Percentiles rank a stretch among this genome's conserved stretches.
Conservation (phyloP, 1,284 basidiomycete species). For the Cutaneotrichosporon cutaneum region DNA sequence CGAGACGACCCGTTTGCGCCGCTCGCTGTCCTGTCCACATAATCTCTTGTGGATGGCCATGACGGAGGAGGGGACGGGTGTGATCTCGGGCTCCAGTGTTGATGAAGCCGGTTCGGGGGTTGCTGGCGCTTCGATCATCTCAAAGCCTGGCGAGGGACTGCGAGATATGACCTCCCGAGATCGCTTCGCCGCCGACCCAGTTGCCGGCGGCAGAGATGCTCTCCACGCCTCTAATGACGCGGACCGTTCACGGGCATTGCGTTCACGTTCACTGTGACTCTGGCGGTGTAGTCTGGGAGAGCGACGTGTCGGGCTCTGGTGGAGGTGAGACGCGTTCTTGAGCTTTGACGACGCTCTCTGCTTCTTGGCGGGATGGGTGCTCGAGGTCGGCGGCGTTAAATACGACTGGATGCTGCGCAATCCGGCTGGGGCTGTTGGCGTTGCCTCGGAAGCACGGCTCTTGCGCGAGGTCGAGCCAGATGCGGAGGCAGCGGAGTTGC, state of each 20-base stretch:
- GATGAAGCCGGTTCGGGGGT: background rate
- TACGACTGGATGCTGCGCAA: conserved; percentile 11
- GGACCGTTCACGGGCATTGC: background rate
- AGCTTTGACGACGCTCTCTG: background rate
- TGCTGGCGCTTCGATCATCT: background rate
- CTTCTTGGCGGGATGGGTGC: background rate
- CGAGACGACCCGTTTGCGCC: conserved; percentile 14
- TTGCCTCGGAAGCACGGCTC: conserved; percentile 3
- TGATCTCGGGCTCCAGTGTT: background rate
- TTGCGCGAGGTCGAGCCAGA: background rate
- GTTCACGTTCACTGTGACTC: background rate
- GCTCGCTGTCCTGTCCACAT: conserved; percentile 28
- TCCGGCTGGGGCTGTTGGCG: conserved; percentile 8
- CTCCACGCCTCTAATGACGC: background rate
- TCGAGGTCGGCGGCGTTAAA: conserved; percentile 20
- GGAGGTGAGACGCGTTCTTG: background rate
- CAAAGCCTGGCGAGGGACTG: background rate
- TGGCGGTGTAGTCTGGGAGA: background rate
- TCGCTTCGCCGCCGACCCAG: background rate
- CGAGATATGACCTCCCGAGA: background rate
- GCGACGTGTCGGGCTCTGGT: background rate
- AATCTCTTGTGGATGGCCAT: conserved; percentile 29
- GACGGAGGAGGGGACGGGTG: conserved; percentile 27
- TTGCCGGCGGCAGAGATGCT: background rate
- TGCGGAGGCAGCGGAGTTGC: background rate